phyloP scores from a whole-genome alignment of 179 eudicot species.

The Nepenthes alata region DNA sequence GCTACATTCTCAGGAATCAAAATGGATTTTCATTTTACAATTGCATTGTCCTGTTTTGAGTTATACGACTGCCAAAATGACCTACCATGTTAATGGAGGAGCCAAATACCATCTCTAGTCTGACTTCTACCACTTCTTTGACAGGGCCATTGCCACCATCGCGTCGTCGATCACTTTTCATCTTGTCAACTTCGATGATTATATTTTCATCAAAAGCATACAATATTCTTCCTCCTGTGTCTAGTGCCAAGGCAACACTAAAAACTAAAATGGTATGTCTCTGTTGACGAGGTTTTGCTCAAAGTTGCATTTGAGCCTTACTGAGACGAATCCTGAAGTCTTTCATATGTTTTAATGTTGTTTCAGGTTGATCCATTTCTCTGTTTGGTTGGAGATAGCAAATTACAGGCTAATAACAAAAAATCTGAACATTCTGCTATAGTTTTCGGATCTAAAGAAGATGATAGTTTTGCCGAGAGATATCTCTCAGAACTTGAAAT shows the following conservation, averaged over 20 bases:
- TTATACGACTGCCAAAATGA: not conserved
- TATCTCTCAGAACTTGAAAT: conserved; percentile 40
- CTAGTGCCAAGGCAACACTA: conserved; percentile 54
- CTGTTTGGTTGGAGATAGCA: conserved; percentile 58
- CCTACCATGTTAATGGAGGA: not conserved
- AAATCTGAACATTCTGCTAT: conserved; percentile 18
- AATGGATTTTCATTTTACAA: not conserved
- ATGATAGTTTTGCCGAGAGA: conserved; percentile 38
- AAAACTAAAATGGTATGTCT: conserved; percentile 42
- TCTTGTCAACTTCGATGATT: conserved; percentile 71
- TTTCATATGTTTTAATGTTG: conserved; percentile 7
- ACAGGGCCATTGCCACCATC: conserved; percentile 83
- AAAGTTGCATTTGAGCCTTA: not conserved
- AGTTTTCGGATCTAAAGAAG: conserved; percentile 55
- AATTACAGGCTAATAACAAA: conserved; percentile 38
- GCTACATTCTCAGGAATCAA: no score
- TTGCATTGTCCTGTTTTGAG: not conserved
- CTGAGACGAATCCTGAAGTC: not conserved
- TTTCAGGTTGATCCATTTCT: conserved; percentile 66
- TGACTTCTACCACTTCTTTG: conserved; percentile 10
- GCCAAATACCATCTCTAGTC: not conserved
- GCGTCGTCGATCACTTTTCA: conserved; percentile 80
- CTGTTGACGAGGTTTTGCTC: not conserved
- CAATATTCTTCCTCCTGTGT: conserved; percentile 43
- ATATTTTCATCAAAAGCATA: conserved; percentile 80